Percentiles rank a stretch among this genome's conserved stretches.
Conservation (phyloP, 805 yeast species). For the Cyberlindnera petersonii region DNA sequence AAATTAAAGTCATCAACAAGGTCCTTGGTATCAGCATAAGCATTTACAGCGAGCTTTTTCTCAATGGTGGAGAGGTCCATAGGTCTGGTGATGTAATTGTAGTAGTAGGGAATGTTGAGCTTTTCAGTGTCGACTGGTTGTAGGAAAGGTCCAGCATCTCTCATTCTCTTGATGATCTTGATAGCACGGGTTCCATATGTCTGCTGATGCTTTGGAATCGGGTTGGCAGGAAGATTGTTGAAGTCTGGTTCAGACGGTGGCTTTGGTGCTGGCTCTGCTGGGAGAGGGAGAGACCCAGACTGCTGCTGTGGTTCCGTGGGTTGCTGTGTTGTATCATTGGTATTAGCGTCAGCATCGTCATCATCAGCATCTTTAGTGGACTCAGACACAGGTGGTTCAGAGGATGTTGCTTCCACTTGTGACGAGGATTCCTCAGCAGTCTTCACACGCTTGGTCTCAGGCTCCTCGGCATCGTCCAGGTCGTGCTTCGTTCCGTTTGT, state of each 20-base stretch:
- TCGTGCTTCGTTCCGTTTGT: conserved; percentile 10
- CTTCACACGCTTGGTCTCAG: conserved; percentile 10
- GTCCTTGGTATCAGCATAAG: conserved; percentile 66
- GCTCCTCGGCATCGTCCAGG: conserved; percentile 7
- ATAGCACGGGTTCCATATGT: conserved; percentile 74
- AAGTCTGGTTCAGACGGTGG: conserved; percentile 74
- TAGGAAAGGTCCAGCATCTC: conserved; percentile 88
- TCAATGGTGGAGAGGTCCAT: conserved; percentile 95
- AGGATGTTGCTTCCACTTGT: background rate
- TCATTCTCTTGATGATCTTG: conserved; percentile 82
- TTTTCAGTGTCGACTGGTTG: conserved; percentile 88
- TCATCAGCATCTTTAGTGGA: background rate
- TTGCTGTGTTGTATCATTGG: background rate
- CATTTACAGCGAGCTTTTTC: conserved; percentile 62
- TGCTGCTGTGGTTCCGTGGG: conserved; percentile 7
- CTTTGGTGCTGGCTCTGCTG: conserved; percentile 61
- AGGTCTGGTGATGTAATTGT: conserved; percentile 76
- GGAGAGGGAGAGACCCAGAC: conserved; percentile 4
- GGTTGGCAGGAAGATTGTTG: conserved; percentile 59
- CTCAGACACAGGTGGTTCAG: conserved; percentile 5
- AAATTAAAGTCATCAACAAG: conserved; percentile 75
- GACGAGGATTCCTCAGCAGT: conserved; percentile 3
- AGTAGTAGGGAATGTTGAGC: conserved; percentile 86
- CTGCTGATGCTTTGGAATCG: conserved; percentile 79
- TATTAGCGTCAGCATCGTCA: background rate